Evolutionary conservation across 768 basidiomycete genomes (phyloP).

Genomic region (Candolleomyces aberdarensis): DNA sequence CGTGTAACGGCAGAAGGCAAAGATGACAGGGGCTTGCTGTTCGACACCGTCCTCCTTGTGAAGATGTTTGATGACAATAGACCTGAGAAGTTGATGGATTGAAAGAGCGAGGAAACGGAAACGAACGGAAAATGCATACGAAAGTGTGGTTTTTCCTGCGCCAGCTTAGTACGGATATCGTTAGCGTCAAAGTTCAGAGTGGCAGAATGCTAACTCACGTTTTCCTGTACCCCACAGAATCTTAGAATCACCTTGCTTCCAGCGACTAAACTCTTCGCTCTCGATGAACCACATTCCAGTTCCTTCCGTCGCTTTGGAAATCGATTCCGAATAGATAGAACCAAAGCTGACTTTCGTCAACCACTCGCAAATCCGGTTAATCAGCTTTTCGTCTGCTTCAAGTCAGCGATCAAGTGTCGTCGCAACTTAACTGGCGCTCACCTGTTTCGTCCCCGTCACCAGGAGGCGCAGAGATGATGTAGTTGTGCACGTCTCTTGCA

Average conservation of each 20-base stretch:
- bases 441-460: too few relatives aligned
- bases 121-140: neutral
- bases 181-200: too few relatives aligned
- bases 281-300: neutral
- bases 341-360: neutral
- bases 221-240: constrained; percentile 2
- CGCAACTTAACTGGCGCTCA: too few relatives aligned
- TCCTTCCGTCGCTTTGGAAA: neutral
- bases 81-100: neutral
- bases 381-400: neutral
- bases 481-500: too few relatives aligned
- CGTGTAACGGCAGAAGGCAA: constrained; percentile 4
- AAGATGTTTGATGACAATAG: neutral
- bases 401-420: too few relatives aligned
- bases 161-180: neutral
- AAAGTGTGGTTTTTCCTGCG: neutral
- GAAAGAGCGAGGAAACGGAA: too few relatives aligned
- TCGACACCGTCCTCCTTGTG: neutral
- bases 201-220: neutral
- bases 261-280: neutral
- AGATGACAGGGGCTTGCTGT: neutral
- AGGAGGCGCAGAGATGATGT: too few relatives aligned
- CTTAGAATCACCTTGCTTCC: neutral
- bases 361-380: neutral
- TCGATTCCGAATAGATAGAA: neutral